Conservation (phyloP, 1,139 yeast species). For the Geotrichum carabidarum region DNA sequence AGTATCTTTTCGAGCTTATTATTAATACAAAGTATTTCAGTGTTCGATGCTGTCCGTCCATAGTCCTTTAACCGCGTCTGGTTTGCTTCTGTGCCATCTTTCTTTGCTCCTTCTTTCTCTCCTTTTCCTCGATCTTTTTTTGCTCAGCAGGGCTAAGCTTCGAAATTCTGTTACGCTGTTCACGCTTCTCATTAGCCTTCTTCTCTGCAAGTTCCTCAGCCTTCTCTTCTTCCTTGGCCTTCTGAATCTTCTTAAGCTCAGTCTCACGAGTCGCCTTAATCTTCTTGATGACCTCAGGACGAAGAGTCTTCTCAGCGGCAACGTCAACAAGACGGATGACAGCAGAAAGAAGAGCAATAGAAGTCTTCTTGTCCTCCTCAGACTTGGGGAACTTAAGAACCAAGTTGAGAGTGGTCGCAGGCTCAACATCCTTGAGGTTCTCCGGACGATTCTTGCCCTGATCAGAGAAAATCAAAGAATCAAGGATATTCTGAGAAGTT, state of each 20-base stretch:
- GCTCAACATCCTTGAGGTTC: conserved; percentile 46
- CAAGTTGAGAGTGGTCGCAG: conserved; percentile 53
- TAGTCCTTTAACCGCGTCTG: conserved; percentile 20
- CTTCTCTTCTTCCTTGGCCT: conserved; percentile 53
- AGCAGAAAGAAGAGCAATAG: conserved; percentile 48
- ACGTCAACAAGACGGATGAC: conserved; percentile 52
- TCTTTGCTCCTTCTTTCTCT: conserved; percentile 53
- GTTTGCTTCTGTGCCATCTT: conserved; percentile 46
- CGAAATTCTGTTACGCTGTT: conserved; percentile 50
- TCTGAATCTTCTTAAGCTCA: conserved; percentile 57
- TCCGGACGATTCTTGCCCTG: conserved; percentile 65
- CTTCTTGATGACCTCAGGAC: conserved; percentile 69
- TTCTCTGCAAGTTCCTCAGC: conserved; percentile 66
- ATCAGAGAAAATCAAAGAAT: conserved; percentile 76
- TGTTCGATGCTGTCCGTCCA: neutral
- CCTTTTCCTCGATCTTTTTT: conserved; percentile 69
- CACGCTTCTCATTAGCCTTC: conserved; percentile 64
- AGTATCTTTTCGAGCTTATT: neutral
- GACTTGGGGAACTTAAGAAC: conserved; percentile 48
- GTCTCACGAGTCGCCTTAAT: conserved; percentile 68
- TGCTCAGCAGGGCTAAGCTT: conserved; percentile 55
- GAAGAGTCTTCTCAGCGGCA: conserved; percentile 43
- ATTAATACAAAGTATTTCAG: neutral
- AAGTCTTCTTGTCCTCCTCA: conserved; percentile 45
- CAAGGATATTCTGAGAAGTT: conserved; percentile 51